Conservation (phyloP, 768 basidiomycete genomes). For the Sporobolomyces pararoseus region DNA sequence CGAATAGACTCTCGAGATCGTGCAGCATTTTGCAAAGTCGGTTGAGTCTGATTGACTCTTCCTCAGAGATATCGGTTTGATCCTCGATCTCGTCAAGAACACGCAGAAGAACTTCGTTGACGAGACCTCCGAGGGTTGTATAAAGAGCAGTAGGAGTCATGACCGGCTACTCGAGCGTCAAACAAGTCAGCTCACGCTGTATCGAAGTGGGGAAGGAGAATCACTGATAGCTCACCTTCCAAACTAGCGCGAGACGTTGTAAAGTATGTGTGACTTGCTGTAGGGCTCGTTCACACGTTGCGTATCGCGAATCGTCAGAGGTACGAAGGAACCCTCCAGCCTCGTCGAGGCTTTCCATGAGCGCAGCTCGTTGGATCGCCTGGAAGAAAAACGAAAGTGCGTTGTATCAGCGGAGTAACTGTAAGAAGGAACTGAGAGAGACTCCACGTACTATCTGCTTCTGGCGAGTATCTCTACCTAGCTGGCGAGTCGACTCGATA, state of each 20-base stretch:
- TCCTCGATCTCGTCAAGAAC: conserved; percentile 50
- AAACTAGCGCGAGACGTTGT: conserved; percentile 48
- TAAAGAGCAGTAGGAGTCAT: conserved; percentile 45
- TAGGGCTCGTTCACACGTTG: conserved; percentile 45
- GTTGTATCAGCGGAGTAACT: too few species aligned
- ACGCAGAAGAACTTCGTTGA: conserved; percentile 47
- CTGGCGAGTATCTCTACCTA: conserved; percentile 36
- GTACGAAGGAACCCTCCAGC: conserved; percentile 46
- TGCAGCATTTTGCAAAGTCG: conserved; percentile 50
- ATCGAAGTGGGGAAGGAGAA: too few species aligned
- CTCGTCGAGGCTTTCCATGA: conserved; percentile 48
- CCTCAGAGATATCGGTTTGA: conserved; percentile 52
- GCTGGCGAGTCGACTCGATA: conserved; percentile 28
- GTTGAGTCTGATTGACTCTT: conserved; percentile 50
- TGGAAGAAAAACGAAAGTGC: conserved; percentile 11
- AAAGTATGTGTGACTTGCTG: conserved; percentile 49
- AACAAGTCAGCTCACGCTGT: too few species aligned
- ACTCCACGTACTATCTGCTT: conserved; percentile 43
- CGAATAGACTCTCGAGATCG: conserved; percentile 50
- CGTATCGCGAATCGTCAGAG: conserved; percentile 41
- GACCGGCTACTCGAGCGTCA: conserved; percentile 50
- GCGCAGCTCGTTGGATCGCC: conserved; percentile 44
- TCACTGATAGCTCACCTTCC: conserved; percentile 47
- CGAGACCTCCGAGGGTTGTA: conserved; percentile 48
- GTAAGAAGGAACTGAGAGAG: conserved; percentile 1